phyloP scores from a whole-genome alignment of 805 yeast species.

The Yamadazyma insecticola region DNA sequence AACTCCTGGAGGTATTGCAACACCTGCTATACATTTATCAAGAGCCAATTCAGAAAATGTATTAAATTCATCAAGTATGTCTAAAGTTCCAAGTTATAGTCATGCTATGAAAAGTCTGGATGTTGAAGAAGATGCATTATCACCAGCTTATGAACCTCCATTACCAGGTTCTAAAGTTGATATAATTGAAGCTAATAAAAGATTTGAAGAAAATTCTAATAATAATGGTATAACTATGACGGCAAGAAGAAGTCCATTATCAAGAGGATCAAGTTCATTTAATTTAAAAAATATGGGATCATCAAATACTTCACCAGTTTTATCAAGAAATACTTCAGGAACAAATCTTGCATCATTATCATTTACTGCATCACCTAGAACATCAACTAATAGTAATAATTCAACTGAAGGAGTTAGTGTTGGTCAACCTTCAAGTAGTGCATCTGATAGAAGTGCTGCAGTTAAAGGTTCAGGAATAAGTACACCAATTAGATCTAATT shows the following conservation, averaged over 20 bases:
- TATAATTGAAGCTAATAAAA: conserved; percentile 24
- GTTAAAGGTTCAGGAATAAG: conserved; percentile 3
- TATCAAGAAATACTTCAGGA: conserved; percentile 33
- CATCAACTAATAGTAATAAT: conserved; percentile 8
- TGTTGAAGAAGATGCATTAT: conserved; percentile 43
- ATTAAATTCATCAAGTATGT: conserved; percentile 28
- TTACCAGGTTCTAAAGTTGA: conserved; percentile 36
- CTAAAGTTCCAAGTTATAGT: conserved; percentile 79
- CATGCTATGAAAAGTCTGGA: conserved; percentile 63
- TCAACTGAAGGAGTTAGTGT: conserved; percentile 5
- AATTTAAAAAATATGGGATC: conserved; percentile 14
- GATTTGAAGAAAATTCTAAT: conserved; percentile 23
- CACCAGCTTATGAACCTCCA: conserved; percentile 70
- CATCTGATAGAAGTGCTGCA: conserved; percentile 26
- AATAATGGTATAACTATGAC: too few species aligned
- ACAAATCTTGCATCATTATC: conserved; percentile 20
- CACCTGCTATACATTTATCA: conserved; percentile 59
- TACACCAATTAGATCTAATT: conserved; percentile 9
- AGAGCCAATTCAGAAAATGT: conserved; percentile 47
- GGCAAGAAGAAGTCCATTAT: conserved; percentile 6
- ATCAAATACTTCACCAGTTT: conserved; percentile 34
- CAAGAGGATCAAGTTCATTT: conserved; percentile 16
- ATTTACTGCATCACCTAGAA: conserved; percentile 5
- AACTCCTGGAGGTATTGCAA: conserved; percentile 35
- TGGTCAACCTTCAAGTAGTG: conserved; percentile 25